phyloP scores from a whole-genome alignment of 148 eudicot species.

The Cornus florida region DNA sequence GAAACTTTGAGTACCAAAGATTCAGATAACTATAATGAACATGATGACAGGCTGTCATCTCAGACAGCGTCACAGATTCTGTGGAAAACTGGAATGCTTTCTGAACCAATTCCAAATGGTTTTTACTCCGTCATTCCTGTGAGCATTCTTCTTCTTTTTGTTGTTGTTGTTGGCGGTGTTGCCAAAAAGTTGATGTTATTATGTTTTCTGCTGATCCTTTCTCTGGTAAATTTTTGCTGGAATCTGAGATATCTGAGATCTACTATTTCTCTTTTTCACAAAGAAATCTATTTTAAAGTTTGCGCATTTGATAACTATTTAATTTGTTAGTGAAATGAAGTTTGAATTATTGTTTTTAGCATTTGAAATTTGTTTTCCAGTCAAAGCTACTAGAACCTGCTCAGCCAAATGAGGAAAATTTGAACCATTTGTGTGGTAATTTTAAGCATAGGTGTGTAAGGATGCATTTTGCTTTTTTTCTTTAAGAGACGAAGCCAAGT shows the following conservation, averaged over 20 bases:
- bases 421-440: too few species aligned
- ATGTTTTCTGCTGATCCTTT: not conserved
- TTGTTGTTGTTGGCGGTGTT: not conserved
- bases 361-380: too few species aligned
- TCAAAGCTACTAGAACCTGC: not conserved
- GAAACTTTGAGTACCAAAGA: slow-evolving; percentile 46
- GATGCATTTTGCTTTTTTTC: not conserved
- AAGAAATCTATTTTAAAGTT: too few species aligned
- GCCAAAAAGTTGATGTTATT: not conserved
- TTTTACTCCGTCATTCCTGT: slow-evolving; percentile 89
- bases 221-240: not conserved
- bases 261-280: too few species aligned
- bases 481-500: not conserved
- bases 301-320: not conserved
- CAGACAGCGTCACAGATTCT: slow-evolving; percentile 78
- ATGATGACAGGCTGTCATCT: slow-evolving; percentile 43
- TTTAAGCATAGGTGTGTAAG: not conserved
- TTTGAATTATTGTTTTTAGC: not conserved
- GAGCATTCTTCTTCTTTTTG: slow-evolving; percentile 27
- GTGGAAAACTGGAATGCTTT: slow-evolving; percentile 86
- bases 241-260: not conserved
- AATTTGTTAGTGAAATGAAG: not conserved
- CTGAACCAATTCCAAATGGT: slow-evolving; percentile 89
- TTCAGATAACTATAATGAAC: slow-evolving; percentile 41
- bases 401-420: not conserved